Evolutionary conservation across 306 rosid species (phyloP), one percentile per base, ranked within the genome.

Genomic region (Quercus gilva): DNA sequence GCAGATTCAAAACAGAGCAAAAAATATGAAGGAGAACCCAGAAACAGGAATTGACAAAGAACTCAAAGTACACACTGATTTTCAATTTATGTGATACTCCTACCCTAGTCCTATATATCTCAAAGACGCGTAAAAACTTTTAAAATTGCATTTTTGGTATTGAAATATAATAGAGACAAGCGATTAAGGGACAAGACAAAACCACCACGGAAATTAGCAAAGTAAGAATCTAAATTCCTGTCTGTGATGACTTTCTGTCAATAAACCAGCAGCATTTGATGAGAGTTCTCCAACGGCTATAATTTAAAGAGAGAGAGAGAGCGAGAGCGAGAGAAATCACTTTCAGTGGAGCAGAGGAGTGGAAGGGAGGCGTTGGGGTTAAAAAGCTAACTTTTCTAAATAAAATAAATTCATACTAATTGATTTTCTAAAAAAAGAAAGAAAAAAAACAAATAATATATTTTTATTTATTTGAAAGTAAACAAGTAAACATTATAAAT

Each of bases 211-310:
- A 6, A 43, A 51, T 11, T 12, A 43, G 11, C 28, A 4, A 11
- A 49, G 29, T 21, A 20, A 9, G 55, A 49, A 25, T 21, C 35
- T n/a, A 21, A 21, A 45, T 59, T 69, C 37, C 12, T 13, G 64
- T 1, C 53, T 49, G 25, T 35, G 35, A n/a, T 14, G 37, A 15
- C 79, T 73, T 69, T 5, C 60, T 5, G 17, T 45, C 51, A 35
- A 23, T 74, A 77, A 77, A 61, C 72, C 78, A 55, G 82, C 78
- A 45, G 82, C 65, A 68, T 56, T 58, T 28, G 69, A 55, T 28
- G 41, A 55, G 53, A 76, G 71, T 26, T 74, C 28, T 55, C 52
- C 29, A 71, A 78, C 69, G 78, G 68, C 11, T 72, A 72, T 6
- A 11, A 69, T 23, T 33, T 58, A 53, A 28, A 37, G 10, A 37